A percentile compares a stretch with the other conserved stretches of the same genome.
phyloP scores from a whole-genome alignment of 208 protist species.

The Acanthamoeba sp. region DNA sequence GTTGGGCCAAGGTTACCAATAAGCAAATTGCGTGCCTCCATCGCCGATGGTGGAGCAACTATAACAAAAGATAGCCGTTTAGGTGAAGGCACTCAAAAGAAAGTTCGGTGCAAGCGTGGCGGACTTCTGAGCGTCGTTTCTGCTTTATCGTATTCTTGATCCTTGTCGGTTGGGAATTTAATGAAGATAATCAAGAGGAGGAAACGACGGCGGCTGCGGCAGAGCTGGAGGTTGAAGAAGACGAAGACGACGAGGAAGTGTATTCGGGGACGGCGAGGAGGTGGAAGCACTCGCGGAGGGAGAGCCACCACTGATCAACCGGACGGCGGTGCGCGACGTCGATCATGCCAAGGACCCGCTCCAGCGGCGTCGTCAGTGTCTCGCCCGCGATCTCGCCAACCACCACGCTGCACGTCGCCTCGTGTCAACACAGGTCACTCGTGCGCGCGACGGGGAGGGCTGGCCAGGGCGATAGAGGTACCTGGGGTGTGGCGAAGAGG shows the following conservation, averaged over 20 bases:
- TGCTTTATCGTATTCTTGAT: no score
- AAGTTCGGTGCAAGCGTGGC: no score
- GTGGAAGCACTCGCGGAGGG: constrained; percentile 4
- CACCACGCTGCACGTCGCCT: background rate
- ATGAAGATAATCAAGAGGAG: background rate
- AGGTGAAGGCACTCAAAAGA: no score
- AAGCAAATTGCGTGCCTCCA: no score
- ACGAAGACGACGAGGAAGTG: background rate
- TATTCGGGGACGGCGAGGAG: constrained; percentile 13
- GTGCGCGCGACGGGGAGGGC: background rate
- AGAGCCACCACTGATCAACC: constrained; percentile 42
- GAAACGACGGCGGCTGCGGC: background rate
- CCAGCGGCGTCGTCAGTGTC: constrained; percentile 36
- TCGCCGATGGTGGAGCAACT: no score
- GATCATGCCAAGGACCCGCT: background rate
- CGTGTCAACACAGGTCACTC: background rate
- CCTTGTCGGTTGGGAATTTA: no score
- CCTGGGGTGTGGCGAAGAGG: background rate
- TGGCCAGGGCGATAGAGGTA: background rate
- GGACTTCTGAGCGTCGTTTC: no score
- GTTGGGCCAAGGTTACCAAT: no score
- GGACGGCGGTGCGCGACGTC: background rate
- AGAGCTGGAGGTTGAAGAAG: no score
- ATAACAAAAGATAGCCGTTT: no score
- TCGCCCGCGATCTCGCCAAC: constrained; percentile 39